Conservation (phyloP, 2,329 filamentous ascomycete genomes). For the Botrytis paeoniae region DNA sequence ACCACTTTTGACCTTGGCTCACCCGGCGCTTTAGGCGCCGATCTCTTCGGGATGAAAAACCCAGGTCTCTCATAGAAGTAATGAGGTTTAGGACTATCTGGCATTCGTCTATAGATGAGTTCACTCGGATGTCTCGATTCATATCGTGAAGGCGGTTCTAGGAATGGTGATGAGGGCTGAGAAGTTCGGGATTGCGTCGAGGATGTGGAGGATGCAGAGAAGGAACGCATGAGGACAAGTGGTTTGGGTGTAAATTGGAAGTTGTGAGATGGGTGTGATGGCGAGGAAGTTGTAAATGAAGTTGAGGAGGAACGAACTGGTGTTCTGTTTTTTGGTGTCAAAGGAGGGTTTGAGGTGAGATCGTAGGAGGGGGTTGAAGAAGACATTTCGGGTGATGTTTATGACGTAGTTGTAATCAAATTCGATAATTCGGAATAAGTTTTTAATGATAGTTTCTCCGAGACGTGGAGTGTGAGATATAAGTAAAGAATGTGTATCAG, state of each 20-base stretch:
- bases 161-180: not conserved
- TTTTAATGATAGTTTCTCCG: not conserved
- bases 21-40: not conserved
- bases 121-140: not conserved
- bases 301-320: not conserved
- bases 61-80: slow-evolving; percentile 10
- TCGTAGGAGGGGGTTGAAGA: not conserved
- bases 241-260: not conserved
- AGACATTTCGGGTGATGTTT: not conserved
- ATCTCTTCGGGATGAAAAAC: not conserved
- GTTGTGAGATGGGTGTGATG: not conserved
- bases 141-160: not conserved
- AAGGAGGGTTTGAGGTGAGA: not conserved
- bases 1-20: not conserved
- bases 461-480: not conserved
- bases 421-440: not conserved
- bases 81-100: slow-evolving; percentile 5
- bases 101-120: not conserved
- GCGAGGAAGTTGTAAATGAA: not conserved
- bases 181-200: not conserved
- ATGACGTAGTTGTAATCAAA: not conserved
- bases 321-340: not conserved
- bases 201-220: not conserved
- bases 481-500: slow-evolving; percentile 1
- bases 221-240: not conserved